Evolutionary conservation across 169 alveolate species (phyloP), one percentile per base, ranked within the genome.

Genomic region (Plasmodium gallinaceum): DNA sequence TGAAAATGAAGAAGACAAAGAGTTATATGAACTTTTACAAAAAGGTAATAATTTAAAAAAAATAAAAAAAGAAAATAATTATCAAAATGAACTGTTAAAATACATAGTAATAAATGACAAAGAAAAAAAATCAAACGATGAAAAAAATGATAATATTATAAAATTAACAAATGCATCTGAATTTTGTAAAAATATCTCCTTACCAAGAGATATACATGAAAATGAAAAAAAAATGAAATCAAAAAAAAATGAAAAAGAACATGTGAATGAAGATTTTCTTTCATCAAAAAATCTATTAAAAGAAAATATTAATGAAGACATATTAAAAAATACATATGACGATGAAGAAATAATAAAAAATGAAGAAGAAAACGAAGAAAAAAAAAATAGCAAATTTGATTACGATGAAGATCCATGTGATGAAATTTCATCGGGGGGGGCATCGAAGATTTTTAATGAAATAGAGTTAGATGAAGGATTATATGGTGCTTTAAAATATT

Each of bases 401-500:
- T 4, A 32, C 18, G 60, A 22, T 72, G 65, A 71, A 9, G 58
- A 58, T 32, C 24, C 20, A 45, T 26, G 39, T 45, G 20, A 60
- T 45, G 88, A 45, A 37, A n/a, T 64, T 46, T 78, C 89, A 18
- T 46, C 65, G 10, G 64, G 22, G 14, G 89, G 89, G 5, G 89
- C 48, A 43, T 78, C 89, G 6, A 76, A 78, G 64, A 78, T 78
- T 61, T 60, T 88, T 58, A 74, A 92, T 75, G 95, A 92, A 73
- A 26, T 52, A 16, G 93, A 94, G 42, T 51, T 94, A 76, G 94
- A 92, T 32, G 86, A 64, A 65, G 96, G 96, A 3, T 88, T 94
- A 37, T 80, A 87, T 43, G 95, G 87, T 16, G 95, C 96, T n/a
- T 88, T 94, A 42, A 88, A 92, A 20, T 94, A 92, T 80, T 90